phyloP scores from a whole-genome alignment of 148 eudicot genomes.

The Heliosperma pusillum region DNA sequence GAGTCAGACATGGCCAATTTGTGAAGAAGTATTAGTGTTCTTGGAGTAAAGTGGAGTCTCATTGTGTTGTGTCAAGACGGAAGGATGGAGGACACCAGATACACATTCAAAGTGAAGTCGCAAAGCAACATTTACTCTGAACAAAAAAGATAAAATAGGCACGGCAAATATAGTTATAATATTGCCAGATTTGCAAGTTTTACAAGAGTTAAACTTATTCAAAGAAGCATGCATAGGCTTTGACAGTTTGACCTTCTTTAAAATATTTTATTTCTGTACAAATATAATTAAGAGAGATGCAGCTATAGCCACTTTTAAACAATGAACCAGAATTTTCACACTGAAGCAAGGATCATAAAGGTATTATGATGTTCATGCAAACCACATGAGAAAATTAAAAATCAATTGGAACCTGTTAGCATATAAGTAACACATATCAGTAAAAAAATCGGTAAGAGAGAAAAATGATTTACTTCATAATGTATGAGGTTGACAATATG shows the following conservation, averaged over 20 bases:
- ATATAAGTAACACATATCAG: neutral
- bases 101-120: neutral
- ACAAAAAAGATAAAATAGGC: neutral
- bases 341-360: constrained; percentile 2
- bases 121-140: neutral
- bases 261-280: neutral
- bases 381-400: neutral
- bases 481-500: constrained; percentile 85
- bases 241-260: neutral
- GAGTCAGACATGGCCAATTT: neutral
- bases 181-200: neutral
- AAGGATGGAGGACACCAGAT: neutral
- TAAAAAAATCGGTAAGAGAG: neutral
- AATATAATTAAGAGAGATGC: neutral
- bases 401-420: neutral
- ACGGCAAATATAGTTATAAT: neutral
- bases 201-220: neutral
- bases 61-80: neutral
- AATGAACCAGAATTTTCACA: neutral
- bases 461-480: constrained; percentile 55
- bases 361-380: neutral
- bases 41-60: neutral
- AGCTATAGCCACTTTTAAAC: neutral
- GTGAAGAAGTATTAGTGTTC: neutral
- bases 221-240: neutral